These are phyloP conservation scores for Cryptococcus sp. DNA, from an alignment of 1,284 basidiomycete genomes.

Conservation along the genomic window DNA sequence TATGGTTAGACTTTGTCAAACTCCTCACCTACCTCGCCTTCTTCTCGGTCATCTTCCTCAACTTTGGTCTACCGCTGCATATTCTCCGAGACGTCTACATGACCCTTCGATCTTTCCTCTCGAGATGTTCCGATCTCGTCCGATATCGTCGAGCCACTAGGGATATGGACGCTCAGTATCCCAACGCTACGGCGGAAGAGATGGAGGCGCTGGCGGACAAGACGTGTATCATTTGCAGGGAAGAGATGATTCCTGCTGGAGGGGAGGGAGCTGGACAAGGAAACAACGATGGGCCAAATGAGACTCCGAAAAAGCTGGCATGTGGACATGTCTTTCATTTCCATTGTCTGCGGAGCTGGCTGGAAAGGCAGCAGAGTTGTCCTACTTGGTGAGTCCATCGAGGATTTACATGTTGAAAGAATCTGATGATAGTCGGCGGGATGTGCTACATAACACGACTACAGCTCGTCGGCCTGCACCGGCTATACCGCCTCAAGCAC, in stretches of 20 bases:
- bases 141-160: constrained; percentile 89
- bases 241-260: constrained; percentile 69
- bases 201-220: constrained; percentile 72
- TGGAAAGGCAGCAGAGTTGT: constrained; percentile 87
- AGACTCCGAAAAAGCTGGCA: constrained; percentile 89
- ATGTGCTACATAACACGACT: constrained; percentile 57
- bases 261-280: constrained; percentile 1
- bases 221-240: constrained; percentile 98
- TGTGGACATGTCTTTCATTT: constrained; percentile 99
- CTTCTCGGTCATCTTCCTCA: constrained; percentile 84
- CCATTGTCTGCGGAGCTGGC: constrained; percentile 92
- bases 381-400: constrained; percentile 77
- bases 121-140: constrained; percentile 76
- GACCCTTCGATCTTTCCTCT: constrained; percentile 84
- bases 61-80: constrained; percentile 94
- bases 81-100: constrained; percentile 95
- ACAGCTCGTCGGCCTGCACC: constrained; percentile 8
- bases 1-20: constrained; percentile 75
- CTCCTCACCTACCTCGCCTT: constrained; percentile 86
- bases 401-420: neutral
- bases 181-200: constrained; percentile 85
- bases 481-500: constrained; percentile 3
- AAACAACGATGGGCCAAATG: constrained; percentile 62
- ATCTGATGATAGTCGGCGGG: constrained; percentile 61
- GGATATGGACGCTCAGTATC: constrained; percentile 96